phyloP scores from a whole-genome alignment of 140 eudicot genomes.

The Stevia rebaudiana region DNA sequence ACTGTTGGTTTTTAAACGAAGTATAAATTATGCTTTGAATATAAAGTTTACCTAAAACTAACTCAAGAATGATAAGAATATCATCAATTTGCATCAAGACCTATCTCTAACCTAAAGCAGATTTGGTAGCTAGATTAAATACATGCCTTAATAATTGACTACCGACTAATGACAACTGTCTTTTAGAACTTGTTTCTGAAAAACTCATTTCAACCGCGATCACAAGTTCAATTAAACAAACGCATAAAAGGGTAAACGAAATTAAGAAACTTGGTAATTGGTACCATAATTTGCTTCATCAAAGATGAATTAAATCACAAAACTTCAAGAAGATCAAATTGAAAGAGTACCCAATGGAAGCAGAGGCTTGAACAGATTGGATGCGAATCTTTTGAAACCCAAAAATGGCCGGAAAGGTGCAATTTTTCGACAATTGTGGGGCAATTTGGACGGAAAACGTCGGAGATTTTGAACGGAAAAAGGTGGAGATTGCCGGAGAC shows the following conservation, averaged over 20 bases:
- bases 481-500: constrained; percentile 33
- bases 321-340: background rate
- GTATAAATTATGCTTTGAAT: background rate
- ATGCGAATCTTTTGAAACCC: constrained; percentile 16
- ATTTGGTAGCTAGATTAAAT: too few relatives aligned
- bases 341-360: constrained; percentile 33
- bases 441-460: constrained; percentile 11
- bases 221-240: constrained; percentile 3
- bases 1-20: background rate
- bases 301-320: background rate
- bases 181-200: too few relatives aligned
- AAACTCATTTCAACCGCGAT: too few relatives aligned
- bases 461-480: constrained; percentile 11
- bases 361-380: constrained; percentile 35
- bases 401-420: constrained; percentile 19
- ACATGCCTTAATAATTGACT: too few relatives aligned
- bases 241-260: background rate
- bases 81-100: background rate
- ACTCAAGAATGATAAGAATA: constrained; percentile 1
- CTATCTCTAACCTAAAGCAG: background rate
- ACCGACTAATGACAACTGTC: background rate
- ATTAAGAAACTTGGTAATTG: background rate
- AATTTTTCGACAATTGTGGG: constrained; percentile 9
- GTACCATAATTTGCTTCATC: background rate
- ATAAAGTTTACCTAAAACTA: background rate